phyloP scores from a whole-genome alignment of 2,329 filamentous ascomycete species.

The Myriosclerotinia duriaeana region DNA sequence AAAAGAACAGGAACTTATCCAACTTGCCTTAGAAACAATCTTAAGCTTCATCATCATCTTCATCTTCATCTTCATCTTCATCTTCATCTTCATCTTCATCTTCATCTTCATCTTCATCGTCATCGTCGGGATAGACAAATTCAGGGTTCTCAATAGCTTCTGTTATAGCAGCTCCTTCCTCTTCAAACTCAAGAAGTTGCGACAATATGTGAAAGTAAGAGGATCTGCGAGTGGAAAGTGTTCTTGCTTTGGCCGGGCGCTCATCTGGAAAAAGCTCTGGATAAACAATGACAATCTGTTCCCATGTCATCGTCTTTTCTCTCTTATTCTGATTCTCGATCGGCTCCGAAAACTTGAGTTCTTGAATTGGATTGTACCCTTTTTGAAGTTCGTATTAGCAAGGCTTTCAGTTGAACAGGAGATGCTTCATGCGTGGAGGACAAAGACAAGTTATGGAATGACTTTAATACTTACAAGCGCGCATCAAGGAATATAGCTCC shows the following conservation, averaged over 20 bases:
- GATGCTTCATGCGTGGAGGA: no score
- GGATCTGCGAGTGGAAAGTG: background rate
- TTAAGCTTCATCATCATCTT: background rate
- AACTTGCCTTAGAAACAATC: background rate
- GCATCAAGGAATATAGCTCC: background rate
- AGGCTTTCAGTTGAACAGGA: background rate
- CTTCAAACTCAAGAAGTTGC: background rate
- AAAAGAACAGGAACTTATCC: background rate
- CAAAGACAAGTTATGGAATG: background rate
- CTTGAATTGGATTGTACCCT: background rate
- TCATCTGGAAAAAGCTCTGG: background rate
- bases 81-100: background rate
- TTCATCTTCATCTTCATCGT: background rate
- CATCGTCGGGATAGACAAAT: background rate
- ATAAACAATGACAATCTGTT: background rate
- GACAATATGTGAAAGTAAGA: background rate
- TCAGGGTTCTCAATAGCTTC: background rate
- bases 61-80: no score
- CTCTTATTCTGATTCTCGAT: background rate
- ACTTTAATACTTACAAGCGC: background rate
- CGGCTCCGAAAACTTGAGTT: background rate
- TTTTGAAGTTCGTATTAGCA: background rate
- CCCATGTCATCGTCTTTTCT: background rate
- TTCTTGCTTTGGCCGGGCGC: background rate
- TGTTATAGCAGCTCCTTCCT: background rate